These are phyloP conservation scores for Lasiodiplodia sp. DNA, from an alignment of 2,329 filamentous ascomycete genomes.

Conservation along the genomic window DNA sequence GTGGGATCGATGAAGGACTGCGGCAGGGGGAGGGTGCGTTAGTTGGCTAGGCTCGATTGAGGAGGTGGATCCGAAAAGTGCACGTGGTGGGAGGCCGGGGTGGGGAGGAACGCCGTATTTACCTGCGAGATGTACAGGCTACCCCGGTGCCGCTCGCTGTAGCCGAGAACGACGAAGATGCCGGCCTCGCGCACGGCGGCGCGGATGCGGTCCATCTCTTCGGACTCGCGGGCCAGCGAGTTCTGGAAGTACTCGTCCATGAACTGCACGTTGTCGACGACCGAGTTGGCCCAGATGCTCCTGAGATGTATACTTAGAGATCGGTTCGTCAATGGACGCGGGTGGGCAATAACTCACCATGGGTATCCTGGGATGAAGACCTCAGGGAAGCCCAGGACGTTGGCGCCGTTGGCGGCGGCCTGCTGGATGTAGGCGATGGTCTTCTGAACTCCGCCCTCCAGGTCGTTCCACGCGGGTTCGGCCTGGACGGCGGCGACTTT, in stretches of 20 bases:
- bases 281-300: slow-evolving; percentile 36
- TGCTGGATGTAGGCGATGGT: slow-evolving; percentile 64
- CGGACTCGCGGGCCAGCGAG: slow-evolving; percentile 49
- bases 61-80: too few species aligned
- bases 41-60: not conserved
- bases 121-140: slow-evolving; percentile 51
- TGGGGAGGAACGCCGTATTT: too few species aligned
- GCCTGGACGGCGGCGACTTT: slow-evolving; percentile 63
- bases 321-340: not conserved
- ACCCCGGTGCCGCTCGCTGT: slow-evolving; percentile 48
- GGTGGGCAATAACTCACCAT: slow-evolving; percentile 45
- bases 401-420: slow-evolving; percentile 61
- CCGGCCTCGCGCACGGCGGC: slow-evolving; percentile 41
- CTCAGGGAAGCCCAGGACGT: slow-evolving; percentile 61
- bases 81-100: too few species aligned
- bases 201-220: slow-evolving; percentile 54
- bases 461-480: slow-evolving; percentile 68
- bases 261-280: slow-evolving; percentile 51
- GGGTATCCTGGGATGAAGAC: slow-evolving; percentile 58
- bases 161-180: slow-evolving; percentile 50
- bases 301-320: not conserved
- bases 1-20: slow-evolving; percentile 41
- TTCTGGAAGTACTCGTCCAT: slow-evolving; percentile 54
- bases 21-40: not conserved
- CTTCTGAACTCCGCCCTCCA: slow-evolving; percentile 62